Percentiles rank a stretch among this genome's conserved stretches.
These are phyloP conservation scores for Amaranthus hypochondriacus DNA, from an alignment of 148 eudicot genomes.

Conservation along the genomic window DNA sequence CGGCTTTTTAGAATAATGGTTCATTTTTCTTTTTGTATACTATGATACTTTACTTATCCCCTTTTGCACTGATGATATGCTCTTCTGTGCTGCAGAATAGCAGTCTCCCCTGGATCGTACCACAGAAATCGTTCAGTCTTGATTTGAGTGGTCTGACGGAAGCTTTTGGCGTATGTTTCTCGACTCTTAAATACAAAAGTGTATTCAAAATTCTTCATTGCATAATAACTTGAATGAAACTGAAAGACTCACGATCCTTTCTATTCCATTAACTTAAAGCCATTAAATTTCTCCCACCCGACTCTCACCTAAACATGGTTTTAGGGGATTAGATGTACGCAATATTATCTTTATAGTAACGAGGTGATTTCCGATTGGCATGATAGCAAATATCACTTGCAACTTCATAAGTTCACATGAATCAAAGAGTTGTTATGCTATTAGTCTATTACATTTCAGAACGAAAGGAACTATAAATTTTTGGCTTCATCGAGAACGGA, in stretches of 20 bases:
- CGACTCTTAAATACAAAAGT: constrained; percentile 3
- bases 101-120: constrained; percentile 83
- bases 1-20: not conserved
- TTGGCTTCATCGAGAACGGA: no score
- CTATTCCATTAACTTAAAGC: no score
- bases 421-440: no score
- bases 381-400: no score
- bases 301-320: no score
- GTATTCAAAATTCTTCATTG: not conserved
- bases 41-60: not conserved
- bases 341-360: no score
- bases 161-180: constrained; percentile 45
- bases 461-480: no score
- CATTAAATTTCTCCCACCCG: no score
- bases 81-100: constrained; percentile 66
- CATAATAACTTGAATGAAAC: not conserved
- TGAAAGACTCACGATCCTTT: not conserved
- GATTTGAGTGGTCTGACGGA: constrained; percentile 65
- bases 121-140: constrained; percentile 61
- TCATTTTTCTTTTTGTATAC: not conserved
- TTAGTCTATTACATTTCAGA: no score
- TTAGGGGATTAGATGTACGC: no score
- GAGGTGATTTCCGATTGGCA: no score
- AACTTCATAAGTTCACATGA: no score
- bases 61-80: constrained; percentile 15